phyloP scores from a whole-genome alignment of 2,329 filamentous ascomycete species.

The Alternaria viburni region DNA sequence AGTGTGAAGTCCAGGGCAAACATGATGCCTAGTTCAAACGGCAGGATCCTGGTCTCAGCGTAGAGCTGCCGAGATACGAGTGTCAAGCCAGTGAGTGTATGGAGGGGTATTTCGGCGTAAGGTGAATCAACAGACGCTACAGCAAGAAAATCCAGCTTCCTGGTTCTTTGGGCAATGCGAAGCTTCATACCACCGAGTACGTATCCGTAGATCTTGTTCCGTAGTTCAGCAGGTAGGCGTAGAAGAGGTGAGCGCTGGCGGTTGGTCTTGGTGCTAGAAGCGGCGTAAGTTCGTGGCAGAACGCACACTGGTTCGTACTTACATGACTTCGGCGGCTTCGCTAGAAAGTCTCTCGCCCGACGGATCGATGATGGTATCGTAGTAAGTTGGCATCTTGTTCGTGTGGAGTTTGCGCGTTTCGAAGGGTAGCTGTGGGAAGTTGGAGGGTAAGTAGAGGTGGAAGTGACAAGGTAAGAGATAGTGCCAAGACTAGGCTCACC shows the following conservation, averaged over 20 bases:
- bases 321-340: not conserved
- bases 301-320: too few species aligned
- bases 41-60: not conserved
- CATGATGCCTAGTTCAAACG: not conserved
- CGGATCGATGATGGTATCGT: not conserved
- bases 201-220: not conserved
- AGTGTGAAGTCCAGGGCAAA: too few species aligned
- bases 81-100: not conserved
- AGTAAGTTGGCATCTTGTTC: not conserved
- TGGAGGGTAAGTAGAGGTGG: not conserved
- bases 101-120: too few species aligned
- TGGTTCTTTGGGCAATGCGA: not conserved
- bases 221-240: not conserved
- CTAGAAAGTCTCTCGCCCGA: not conserved
- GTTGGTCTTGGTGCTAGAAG: too few species aligned
- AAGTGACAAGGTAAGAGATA: not conserved
- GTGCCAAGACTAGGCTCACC: not conserved
- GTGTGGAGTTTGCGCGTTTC: not conserved
- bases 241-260: not conserved
- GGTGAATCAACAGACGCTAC: too few species aligned
- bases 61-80: not conserved
- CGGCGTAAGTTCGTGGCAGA: too few species aligned
- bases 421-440: not conserved
- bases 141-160: too few species aligned
- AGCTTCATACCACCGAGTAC: not conserved